These are phyloP conservation scores for Phycomyces nitens DNA, from an alignment of 192 early-diverging fungal genomes.

Conservation along the genomic window DNA sequence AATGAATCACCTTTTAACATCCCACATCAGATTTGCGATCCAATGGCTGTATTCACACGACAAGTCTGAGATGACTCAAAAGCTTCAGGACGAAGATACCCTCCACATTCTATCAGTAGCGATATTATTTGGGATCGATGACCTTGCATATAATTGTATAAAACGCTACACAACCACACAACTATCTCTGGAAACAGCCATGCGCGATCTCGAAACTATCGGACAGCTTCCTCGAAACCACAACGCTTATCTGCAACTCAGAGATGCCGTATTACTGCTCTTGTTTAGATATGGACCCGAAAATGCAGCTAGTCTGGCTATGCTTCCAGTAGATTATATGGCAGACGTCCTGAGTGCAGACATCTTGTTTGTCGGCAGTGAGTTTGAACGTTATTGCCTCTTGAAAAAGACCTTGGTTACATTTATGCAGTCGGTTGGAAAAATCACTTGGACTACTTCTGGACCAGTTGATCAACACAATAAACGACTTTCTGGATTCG, in stretches of 20 bases:
- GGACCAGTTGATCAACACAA: conserved; percentile 23
- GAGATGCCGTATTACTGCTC: conserved; percentile 28
- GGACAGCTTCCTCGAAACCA: conserved; percentile 26
- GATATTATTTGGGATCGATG: conserved; percentile 27
- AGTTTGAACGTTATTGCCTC: conserved; percentile 29
- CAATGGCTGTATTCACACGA: conserved; percentile 25
- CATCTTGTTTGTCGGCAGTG: conserved; percentile 25
- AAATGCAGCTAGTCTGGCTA: conserved; percentile 13
- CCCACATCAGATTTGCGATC: conserved; percentile 28
- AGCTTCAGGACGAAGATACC: conserved; percentile 17
- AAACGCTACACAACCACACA: conserved; percentile 20
- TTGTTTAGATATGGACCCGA: conserved; percentile 28
- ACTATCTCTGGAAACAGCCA: conserved; percentile 19
- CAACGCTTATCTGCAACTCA: conserved; percentile 23
- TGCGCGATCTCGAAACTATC: conserved; percentile 27
- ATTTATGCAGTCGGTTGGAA: conserved; percentile 31
- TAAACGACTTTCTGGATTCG: conserved; percentile 28
- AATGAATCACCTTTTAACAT: conserved; percentile 15
- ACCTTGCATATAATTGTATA: conserved; percentile 19
- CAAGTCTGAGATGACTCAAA: conserved; percentile 4
- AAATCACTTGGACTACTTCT: conserved; percentile 23
- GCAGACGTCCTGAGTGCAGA: conserved; percentile 33
- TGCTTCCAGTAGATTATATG: conserved; percentile 31
- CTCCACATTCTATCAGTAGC: conserved; percentile 23
- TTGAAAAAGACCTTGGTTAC: conserved; percentile 18